Percentiles rank a stretch among this genome's conserved stretches.
Conservation (phyloP, 73 alveolate species). For the Stentor coeruleus region DNA sequence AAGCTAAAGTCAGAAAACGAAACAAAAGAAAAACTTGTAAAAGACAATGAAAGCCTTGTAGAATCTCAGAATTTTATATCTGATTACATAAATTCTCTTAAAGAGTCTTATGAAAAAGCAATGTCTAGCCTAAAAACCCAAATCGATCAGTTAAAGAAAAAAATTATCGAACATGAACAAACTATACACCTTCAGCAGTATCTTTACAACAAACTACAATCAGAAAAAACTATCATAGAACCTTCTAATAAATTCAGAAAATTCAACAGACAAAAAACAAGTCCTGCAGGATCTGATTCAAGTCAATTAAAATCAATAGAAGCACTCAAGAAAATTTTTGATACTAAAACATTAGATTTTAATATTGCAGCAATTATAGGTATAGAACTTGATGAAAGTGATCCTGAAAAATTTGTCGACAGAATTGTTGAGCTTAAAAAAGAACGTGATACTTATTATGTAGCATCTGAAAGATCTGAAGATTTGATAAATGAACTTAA, state of each 20-base stretch:
- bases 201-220: background rate
- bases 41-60: background rate
- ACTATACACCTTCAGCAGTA: background rate
- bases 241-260: background rate
- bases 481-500: background rate
- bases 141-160: too few species aligned
- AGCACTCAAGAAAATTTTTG: background rate
- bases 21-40: background rate
- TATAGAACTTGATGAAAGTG: background rate
- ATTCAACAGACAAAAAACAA: background rate
- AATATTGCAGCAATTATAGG: background rate
- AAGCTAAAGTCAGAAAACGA: too few species aligned
- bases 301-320: background rate
- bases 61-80: background rate
- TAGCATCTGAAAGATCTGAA: background rate
- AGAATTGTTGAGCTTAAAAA: background rate
- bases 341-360: background rate
- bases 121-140: background rate
- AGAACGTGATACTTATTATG: background rate
- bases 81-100: background rate
- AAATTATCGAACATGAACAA: background rate
- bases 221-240: background rate
- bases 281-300: conserved; percentile 2
- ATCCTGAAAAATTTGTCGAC: background rate
- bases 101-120: too few species aligned